A percentile compares a stretch with the other conserved stretches of the same genome.
Evolutionary conservation across 306 rosid species (phyloP).

Genomic region (Rosa rugosa): DNA sequence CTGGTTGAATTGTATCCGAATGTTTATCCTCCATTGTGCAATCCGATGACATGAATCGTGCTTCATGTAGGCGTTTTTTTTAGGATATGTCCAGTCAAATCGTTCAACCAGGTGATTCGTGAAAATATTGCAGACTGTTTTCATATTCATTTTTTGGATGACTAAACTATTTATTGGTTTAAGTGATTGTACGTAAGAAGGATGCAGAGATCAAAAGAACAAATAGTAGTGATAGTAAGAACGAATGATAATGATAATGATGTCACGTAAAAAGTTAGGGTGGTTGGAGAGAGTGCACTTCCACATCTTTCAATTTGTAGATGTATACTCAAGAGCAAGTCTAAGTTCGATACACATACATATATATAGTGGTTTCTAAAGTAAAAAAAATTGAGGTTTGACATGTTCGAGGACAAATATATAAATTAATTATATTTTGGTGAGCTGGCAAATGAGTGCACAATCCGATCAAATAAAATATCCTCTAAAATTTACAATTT

Average conservation of each 20-base stretch:
- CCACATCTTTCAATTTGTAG: neutral
- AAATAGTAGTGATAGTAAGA: neutral
- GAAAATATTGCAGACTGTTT: too few species aligned
- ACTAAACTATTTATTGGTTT: neutral
- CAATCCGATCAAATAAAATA: neutral
- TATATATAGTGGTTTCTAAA: neutral
- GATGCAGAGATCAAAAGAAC: neutral
- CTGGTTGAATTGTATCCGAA: too few species aligned
- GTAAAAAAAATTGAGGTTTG: neutral
- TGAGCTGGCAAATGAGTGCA: neutral
- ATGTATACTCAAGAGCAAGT: neutral
- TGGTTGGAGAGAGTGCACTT: neutral
- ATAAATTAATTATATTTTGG: neutral
- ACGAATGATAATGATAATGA: neutral
- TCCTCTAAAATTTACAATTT: too few species aligned
- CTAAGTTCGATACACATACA: neutral
- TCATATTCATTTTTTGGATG: neutral
- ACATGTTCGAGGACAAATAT: neutral
- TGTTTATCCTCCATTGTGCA: neutral
- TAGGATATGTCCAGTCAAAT: too few species aligned
- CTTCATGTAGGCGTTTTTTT: too few species aligned
- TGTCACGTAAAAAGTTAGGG: neutral
- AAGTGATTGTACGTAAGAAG: neutral
- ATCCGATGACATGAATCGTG: neutral
- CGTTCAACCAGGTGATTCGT: too few species aligned